Evolutionary conservation across 495 filamentous ascomycete species (phyloP), one percentile per base, ranked within the genome.

Genomic region (Podospora anserina): DNA sequence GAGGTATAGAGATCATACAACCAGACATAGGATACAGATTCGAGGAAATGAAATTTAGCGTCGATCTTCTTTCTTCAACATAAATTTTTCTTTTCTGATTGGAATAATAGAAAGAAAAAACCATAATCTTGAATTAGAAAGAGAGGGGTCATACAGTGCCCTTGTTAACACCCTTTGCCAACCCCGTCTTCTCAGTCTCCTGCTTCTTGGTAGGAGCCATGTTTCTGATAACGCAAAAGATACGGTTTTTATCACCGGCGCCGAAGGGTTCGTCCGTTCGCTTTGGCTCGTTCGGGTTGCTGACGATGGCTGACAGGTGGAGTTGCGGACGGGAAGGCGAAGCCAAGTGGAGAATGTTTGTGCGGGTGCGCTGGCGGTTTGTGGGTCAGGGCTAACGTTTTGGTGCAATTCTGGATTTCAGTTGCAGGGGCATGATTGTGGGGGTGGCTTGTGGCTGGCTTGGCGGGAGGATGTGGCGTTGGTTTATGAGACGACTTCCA

Each of bases 91-190:
- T 5, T 32, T 32, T 23, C 23, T 23, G 23, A 23, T 23, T 23
- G 1, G 23, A 56, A 18, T 56, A 56, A 4, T 19, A 18, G 11
- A 56, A 15, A 56, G 16, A 6, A 56, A 18, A 56, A 56, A 56
- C 0, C 15, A 27, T 26, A 5, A 13, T 0, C 32, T 20, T 23
- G 54, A 64, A 66, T 73, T 68, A 77, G 71, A 69, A 70, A 49
- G 71, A 77, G 79, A 82, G 80, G 82, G 83, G 85, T 85, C 83
- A 83, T 86, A 83, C 83, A 86, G 83, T 91, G 79, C 94, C 94
- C 80, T 87, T 89, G 85, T 97, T 96, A 77, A 92, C 79, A 78
- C 94, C 94, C 78, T 89, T 83, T 82, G 88, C 84, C 76, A 97
- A 86, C 82, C 92, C 92, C 81, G 85, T 87, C 78, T 88, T 87